These are phyloP conservation scores for Intubia oerlemansii DNA, from an alignment of 2,329 filamentous ascomycete genomes.

Conservation along the genomic window DNA sequence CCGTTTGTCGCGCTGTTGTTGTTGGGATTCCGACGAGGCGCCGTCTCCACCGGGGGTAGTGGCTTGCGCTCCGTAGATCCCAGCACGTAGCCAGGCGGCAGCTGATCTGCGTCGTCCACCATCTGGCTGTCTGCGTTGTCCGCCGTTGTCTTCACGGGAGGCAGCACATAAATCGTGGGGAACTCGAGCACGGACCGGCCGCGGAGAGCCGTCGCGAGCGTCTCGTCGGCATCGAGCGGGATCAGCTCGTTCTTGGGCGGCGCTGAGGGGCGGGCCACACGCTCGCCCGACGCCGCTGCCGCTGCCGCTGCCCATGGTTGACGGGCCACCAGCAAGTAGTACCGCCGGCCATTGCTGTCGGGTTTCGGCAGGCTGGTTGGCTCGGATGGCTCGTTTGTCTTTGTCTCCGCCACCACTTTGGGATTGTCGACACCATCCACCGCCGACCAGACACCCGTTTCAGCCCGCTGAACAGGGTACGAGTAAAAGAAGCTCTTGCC, in stretches of 20 bases:
- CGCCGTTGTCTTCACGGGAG: slow-evolving; percentile 7
- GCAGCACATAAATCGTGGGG: slow-evolving; percentile 44
- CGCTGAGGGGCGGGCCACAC: no score
- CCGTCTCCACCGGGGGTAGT: slow-evolving; percentile 1
- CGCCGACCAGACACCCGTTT: no score
- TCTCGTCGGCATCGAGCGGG: slow-evolving; percentile 25
- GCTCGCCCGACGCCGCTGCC: background rate
- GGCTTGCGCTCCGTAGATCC: slow-evolving; percentile 8
- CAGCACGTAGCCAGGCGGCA: slow-evolving; percentile 10
- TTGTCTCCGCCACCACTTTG: no score
- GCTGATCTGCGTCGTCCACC: background rate
- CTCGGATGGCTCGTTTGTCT: no score
- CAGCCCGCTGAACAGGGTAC: no score
- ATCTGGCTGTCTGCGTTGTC: background rate
- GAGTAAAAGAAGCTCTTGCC: no score
- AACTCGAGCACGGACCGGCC: slow-evolving; percentile 45
- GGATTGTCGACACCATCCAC: no score
- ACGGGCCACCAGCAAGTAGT: slow-evolving; percentile 11
- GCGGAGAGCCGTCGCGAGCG: slow-evolving; percentile 29
- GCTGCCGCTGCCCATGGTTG: background rate
- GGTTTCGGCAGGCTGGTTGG: no score
- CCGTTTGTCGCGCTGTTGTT: no score
- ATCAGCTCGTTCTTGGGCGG: slow-evolving; percentile 20
- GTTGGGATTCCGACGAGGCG: no score
- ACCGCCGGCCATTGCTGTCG: no score